Evolutionary conservation across 768 basidiomycete genomes (phyloP).

Genomic region (Lactarius tabidus): DNA sequence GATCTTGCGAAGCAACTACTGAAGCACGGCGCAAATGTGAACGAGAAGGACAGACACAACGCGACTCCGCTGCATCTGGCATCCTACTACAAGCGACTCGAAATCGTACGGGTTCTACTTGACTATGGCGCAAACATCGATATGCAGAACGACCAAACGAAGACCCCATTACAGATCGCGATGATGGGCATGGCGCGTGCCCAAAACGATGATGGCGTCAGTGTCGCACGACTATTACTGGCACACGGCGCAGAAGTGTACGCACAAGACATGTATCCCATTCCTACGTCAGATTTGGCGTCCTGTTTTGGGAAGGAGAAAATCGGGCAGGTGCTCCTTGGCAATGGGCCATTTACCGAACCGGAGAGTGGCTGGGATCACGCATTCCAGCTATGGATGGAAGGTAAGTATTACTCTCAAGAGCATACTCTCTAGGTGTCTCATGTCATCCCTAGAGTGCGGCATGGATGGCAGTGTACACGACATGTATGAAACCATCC

Average conservation of each 20-base stretch:
- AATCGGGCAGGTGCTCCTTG: neutral
- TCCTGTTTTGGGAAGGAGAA: neutral
- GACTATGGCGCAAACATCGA: too few species aligned
- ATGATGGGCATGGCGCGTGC: too few species aligned
- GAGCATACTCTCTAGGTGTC: neutral
- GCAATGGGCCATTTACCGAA: neutral
- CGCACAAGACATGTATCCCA: too few species aligned
- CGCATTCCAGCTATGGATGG: neutral
- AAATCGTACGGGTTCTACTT: neutral
- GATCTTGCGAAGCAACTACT: too few species aligned
- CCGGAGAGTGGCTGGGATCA: neutral
- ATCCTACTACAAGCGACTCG: neutral
- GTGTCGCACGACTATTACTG: too few species aligned
- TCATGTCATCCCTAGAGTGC: neutral
- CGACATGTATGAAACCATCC: neutral
- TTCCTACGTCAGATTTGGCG: too few species aligned
- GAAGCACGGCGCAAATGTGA: too few species aligned
- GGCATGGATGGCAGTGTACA: neutral
- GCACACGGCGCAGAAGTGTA: too few species aligned
- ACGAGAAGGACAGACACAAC: too few species aligned
- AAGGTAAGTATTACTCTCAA: neutral
- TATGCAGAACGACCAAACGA: too few species aligned
- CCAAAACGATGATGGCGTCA: too few species aligned
- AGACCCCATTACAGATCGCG: too few species aligned
- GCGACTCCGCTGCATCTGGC: neutral